Base-by-base conservation (phyloP, 2,329 filamentous ascomycete species). In the Fusarium chuoi region DNA sequence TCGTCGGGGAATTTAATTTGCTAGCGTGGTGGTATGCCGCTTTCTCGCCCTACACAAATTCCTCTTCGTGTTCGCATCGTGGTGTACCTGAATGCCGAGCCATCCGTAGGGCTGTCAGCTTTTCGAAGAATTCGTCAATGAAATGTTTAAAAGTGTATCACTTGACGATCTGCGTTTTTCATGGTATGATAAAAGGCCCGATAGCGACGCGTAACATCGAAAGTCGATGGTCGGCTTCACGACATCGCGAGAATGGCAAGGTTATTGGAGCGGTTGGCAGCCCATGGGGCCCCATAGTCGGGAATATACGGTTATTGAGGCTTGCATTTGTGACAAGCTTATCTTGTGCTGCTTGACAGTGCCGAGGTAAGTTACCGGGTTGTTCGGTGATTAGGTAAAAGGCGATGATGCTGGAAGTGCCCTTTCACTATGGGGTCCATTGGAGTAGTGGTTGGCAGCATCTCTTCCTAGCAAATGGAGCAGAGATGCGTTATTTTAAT, bases 1-100 rank as follows among this genome's bases (percentile, higher is more conserved):
- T 42, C 9, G 6, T 70, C 65, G 67, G 67, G 41, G 59, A 65
- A 58, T 70, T 65, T 46, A 26, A 51, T 36, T 45, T 30, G 9
- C 28, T 57, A 44, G 45, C 52, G 44, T 20, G 28, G 38, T 20
- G 28, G 41, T 46, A 42, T 67, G 54, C 46, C 17, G 20, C 14
- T 24, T 46, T 42, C 51, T 36, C 42, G 60, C 52, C 62, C 45
- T 68, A 59, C 39, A 20, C 26, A 52, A 36, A 36, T 36, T 26
- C 13, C 14, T 15, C 24, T n/a, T 52, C 54, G 35, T 63, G 54
- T 68, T 68, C 57, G 26, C 48, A 15, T n/a, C 14, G 22, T 28
- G 13, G 41, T 59, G 36, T 42, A 56, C 45, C 57, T 61, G 49
- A 35, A 6, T 67, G 64, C 62, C 64, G 64, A 51, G 30, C n/a